These are phyloP conservation scores for Kodamaea alishanica DNA, from an alignment of 1,139 yeast species.

Conservation along the genomic window DNA sequence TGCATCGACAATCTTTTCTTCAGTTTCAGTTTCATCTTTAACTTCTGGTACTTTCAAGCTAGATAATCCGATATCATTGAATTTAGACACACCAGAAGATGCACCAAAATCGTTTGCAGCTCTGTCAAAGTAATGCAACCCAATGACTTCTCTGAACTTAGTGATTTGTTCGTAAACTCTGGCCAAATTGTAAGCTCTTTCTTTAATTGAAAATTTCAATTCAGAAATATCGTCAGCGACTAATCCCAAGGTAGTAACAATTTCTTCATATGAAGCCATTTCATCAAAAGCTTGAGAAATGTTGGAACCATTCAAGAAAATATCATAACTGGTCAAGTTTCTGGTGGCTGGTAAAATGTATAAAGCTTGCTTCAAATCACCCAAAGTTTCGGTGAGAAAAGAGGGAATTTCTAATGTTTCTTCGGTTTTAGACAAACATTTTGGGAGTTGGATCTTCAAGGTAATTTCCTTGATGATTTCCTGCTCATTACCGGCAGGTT, in stretches of 20 bases:
- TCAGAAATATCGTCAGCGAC: constrained; percentile 15
- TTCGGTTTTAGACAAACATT: constrained; percentile 19
- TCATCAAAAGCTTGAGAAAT: constrained; percentile 35
- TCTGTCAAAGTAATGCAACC: constrained; percentile 41
- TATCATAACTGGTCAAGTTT: constrained; percentile 59
- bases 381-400: constrained; percentile 43
- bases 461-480: constrained; percentile 20
- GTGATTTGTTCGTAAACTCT: constrained; percentile 38
- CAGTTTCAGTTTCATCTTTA: constrained; percentile 6
- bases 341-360: constrained; percentile 51
- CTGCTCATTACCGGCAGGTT: constrained; percentile 11
- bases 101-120: constrained; percentile 22
- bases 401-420: constrained; percentile 33
- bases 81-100: constrained; percentile 21
- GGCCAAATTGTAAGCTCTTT: constrained; percentile 39
- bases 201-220: constrained; percentile 24
- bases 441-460: constrained; percentile 33
- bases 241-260: constrained; percentile 24
- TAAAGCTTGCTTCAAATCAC: constrained; percentile 59
- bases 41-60: constrained; percentile 17
- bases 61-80: constrained; percentile 29
- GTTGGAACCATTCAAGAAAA: constrained; percentile 36
- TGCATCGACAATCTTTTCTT: constrained; percentile 1
- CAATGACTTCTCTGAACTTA: constrained; percentile 44
- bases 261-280: constrained; percentile 29